phyloP scores from a whole-genome alignment of 192 early-diverging fungal genomes.

The Haplosporangium gracile region DNA sequence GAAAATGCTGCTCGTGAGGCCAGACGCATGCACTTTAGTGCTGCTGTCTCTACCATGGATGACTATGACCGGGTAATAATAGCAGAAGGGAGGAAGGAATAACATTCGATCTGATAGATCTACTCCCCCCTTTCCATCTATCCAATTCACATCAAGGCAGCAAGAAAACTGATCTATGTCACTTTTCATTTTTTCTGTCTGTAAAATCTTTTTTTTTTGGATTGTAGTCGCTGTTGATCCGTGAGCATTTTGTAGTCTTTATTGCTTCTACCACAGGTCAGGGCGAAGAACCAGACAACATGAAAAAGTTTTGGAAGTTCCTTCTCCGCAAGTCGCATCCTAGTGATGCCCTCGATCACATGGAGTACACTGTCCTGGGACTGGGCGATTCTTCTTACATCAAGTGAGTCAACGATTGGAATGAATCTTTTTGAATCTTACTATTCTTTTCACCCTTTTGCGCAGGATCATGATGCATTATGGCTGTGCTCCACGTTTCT shows the following conservation, averaged over 20 bases:
- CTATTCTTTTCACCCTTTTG: neutral
- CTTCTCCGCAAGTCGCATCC: constrained; percentile 87
- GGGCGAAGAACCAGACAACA: constrained; percentile 92
- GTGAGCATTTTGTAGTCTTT: constrained; percentile 80
- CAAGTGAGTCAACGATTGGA: constrained; percentile 63
- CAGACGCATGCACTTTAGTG: constrained; percentile 77
- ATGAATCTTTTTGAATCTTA: neutral
- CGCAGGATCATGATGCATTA: neutral
- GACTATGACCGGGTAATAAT: constrained; percentile 71
- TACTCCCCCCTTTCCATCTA: neutral
- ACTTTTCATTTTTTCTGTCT: neutral
- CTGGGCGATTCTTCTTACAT: constrained; percentile 95
- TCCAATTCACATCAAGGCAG: neutral
- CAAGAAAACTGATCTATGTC: no score
- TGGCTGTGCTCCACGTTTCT: neutral
- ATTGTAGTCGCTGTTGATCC: constrained; percentile 65
- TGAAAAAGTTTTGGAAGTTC: constrained; percentile 94
- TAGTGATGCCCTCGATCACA: constrained; percentile 68
- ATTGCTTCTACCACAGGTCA: constrained; percentile 95
- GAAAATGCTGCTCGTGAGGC: constrained; percentile 86
- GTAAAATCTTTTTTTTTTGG: constrained; percentile 5
- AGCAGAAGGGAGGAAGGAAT: neutral
- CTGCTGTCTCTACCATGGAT: constrained; percentile 81
- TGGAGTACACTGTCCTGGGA: constrained; percentile 91
- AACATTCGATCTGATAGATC: neutral